Evolutionary conservation across 2,329 filamentous ascomycete genomes (phyloP), one percentile per base, ranked within the genome.

Genomic region (Leptodontidium sp.): DNA sequence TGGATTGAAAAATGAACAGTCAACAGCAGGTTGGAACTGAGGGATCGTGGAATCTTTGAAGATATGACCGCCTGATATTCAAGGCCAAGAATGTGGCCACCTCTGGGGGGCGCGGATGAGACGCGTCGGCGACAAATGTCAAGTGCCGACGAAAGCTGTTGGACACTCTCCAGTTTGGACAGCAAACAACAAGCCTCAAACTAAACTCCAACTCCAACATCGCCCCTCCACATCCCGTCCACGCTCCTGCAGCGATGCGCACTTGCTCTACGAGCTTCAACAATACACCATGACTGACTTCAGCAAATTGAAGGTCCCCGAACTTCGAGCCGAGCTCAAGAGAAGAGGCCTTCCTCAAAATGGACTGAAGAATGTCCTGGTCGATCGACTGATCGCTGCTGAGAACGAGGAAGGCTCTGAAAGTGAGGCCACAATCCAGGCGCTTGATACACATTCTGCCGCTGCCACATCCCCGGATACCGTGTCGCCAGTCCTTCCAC

Each of bases 291-390:
- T 86, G 85, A 80, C 81, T 69, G 84, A 87, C 73, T 87, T 84
- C 78, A 82, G 78, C 66, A 85, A 84, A 79, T 85, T 90, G 76
- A 94, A 92, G 81, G 92, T 95, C 71, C 84, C 89, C 43, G 91
- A 94, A 76, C 85, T 95, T 68, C 91, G 90, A 80, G 87, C 88
- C 26, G 91, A 94, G 82, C 85, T 94, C 52, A 93, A 92, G 80
- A 84, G 84, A 68, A 87, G 91, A 71, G 89, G 89, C n/a, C 86
- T 94, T 49, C 82, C 88, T 6, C 86, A 89, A 70, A 87, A 87
- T 29, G 92, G 92, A 9, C 84, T 93, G 64, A 92, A 94, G 78
- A 85, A 89, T 29, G 91, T 91, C 69, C 86, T 94, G 58, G 84
- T 94, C 66, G 86, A 90, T 69, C 87, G 90, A 68, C 81, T 95